Evolutionary conservation across 108 stramenopile species (phyloP).

Genomic region (Cyclotella choctawhatcheeana): DNA sequence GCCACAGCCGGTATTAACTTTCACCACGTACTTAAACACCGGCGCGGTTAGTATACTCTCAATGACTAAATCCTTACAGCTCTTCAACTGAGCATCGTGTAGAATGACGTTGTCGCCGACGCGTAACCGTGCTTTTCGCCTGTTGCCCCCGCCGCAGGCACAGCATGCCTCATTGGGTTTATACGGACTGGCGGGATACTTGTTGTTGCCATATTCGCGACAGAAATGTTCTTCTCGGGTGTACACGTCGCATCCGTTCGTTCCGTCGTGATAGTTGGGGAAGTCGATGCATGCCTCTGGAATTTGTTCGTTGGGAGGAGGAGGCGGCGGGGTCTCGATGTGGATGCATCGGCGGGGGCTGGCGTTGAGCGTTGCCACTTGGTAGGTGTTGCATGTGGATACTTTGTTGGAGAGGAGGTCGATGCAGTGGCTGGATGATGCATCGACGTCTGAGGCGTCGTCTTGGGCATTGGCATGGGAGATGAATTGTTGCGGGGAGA

Average conservation of each 20-base stretch:
- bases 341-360: constrained; percentile 51
- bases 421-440: not conserved
- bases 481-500: too few relatives aligned
- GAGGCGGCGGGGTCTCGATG: constrained; percentile 22
- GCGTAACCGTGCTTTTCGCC: constrained; percentile 15
- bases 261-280: constrained; percentile 41
- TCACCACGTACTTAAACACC: constrained; percentile 25
- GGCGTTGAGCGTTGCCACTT: constrained; percentile 48
- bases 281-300: constrained; percentile 32
- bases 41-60: constrained; percentile 5
- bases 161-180: constrained; percentile 47
- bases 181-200: not conserved
- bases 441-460: not conserved
- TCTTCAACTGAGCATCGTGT: constrained; percentile 1
- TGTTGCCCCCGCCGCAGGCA: constrained; percentile 40
- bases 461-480: too few relatives aligned
- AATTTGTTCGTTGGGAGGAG: not conserved
- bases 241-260: constrained; percentile 44
- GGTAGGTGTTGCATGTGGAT: constrained; percentile 32
- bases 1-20: constrained; percentile 33
- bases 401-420: constrained; percentile 1
- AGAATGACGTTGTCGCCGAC: constrained; percentile 40
- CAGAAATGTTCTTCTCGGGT: constrained; percentile 12
- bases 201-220: not conserved
- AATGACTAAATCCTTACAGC: constrained; percentile 25